Conservation (phyloP, 2,329 filamentous ascomycete species). For the Fusarium longipes region DNA sequence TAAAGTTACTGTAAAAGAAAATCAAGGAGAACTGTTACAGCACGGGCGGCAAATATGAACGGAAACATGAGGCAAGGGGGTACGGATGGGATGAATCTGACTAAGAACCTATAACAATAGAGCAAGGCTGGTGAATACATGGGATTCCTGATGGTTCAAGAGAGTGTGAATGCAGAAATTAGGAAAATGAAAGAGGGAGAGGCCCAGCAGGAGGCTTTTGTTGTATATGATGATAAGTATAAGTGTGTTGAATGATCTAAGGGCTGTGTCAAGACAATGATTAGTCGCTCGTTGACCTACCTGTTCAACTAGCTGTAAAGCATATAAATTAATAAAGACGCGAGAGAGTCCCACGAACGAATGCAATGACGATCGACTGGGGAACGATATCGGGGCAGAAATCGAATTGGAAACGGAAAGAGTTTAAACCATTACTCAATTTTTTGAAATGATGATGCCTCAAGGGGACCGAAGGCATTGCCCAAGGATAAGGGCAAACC, state of each 20-base stretch:
- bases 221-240: background rate
- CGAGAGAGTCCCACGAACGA: background rate
- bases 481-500: slow-evolving; percentile 9
- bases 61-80: background rate
- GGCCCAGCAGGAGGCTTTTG: background rate
- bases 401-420: background rate
- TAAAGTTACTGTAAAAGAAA: slow-evolving; percentile 7
- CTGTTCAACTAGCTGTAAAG: slow-evolving; percentile 10
- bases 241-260: slow-evolving; percentile 7
- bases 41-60: slow-evolving; percentile 7
- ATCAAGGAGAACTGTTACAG: background rate
- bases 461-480: background rate
- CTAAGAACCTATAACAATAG: slow-evolving; percentile 19
- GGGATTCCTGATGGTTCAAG: background rate
- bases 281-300: slow-evolving; percentile 9
- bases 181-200: background rate
- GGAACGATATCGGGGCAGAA: background rate
- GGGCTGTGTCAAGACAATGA: background rate
- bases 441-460: background rate
- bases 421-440: background rate
- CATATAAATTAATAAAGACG: background rate
- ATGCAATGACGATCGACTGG: background rate
- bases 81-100: slow-evolving; percentile 20
- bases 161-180: background rate
- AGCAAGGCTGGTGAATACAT: slow-evolving; percentile 4